Evolutionary conservation across 108 stramenopile species (phyloP).

Genomic region (Fistulifera pelliculosa): DNA sequence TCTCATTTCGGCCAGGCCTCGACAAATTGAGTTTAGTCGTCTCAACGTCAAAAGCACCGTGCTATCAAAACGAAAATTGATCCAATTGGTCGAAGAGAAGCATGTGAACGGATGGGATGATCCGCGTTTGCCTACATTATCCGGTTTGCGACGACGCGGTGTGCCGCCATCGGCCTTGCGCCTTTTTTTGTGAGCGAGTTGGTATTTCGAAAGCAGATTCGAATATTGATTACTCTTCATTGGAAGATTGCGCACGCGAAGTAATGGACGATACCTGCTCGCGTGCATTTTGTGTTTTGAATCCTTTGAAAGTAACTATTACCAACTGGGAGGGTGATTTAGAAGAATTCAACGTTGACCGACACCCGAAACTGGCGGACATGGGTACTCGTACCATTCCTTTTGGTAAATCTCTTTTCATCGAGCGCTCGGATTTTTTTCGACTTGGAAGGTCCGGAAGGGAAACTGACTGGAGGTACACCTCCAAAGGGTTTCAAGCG

Average conservation of each 20-base stretch:
- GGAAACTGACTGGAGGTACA: conserved; percentile 40
- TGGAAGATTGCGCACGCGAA: conserved; percentile 82
- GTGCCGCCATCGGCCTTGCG: conserved; percentile 77
- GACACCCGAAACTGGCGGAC: conserved; percentile 75
- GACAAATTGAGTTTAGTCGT: conserved; percentile 89
- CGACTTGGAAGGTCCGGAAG: conserved; percentile 77
- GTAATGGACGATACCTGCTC: conserved; percentile 70
- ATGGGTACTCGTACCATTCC: conserved; percentile 71
- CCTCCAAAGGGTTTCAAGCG: conserved; percentile 86
- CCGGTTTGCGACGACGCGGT: conserved; percentile 79
- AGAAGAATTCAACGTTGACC: conserved; percentile 60
- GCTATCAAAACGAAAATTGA: conserved; percentile 80
- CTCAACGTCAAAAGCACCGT: conserved; percentile 87
- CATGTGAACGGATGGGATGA: conserved; percentile 84
- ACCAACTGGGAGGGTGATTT: conserved; percentile 66
- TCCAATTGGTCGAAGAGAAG: conserved; percentile 72
- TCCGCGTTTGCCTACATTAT: conserved; percentile 80
- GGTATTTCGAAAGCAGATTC: conserved; percentile 87
- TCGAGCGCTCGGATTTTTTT: conserved; percentile 83
- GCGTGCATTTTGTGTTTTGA: conserved; percentile 72
- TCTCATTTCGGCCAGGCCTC: conserved; percentile 52
- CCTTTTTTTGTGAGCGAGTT: conserved; percentile 82
- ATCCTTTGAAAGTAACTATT: conserved; percentile 81
- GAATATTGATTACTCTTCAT: conserved; percentile 67
- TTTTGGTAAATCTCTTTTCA: conserved; percentile 72